Conservation (phyloP, 2,329 filamentous ascomycete species). For the Trichocomaceae sp. region DNA sequence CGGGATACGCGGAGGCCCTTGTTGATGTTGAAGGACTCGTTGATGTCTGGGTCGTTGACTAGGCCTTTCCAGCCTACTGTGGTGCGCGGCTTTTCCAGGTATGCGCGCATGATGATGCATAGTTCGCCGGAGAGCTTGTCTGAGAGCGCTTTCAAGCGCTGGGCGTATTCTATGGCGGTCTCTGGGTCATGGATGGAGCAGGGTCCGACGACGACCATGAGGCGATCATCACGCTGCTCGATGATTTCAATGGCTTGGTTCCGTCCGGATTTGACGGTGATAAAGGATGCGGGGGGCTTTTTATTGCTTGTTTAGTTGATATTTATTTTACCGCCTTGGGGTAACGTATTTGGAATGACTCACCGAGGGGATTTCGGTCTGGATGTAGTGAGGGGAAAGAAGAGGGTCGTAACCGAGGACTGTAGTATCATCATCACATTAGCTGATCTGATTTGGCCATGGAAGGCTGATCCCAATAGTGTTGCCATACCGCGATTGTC, state of each 20-base stretch:
- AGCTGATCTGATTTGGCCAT: not conserved
- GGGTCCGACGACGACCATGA: constrained; percentile 89
- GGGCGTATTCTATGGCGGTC: constrained; percentile 81
- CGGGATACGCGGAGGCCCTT: constrained; percentile 90
- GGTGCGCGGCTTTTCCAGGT: constrained; percentile 97
- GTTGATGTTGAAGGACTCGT: constrained; percentile 97
- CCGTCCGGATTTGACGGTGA: constrained; percentile 39
- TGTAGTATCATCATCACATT: constrained; percentile 48
- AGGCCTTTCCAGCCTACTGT: constrained; percentile 99
- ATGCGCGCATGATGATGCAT: constrained; percentile 93
- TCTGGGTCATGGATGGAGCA: constrained; percentile 96
- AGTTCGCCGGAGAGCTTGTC: constrained; percentile 77
- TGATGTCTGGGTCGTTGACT: constrained; percentile 98
- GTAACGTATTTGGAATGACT: constrained; percentile 49
- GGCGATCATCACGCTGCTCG: constrained; percentile 68
- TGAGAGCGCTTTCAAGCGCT: constrained; percentile 67
- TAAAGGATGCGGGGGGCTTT: constrained; percentile 35
- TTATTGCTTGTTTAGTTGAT: not conserved
- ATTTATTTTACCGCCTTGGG: constrained; percentile 13
- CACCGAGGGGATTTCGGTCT: constrained; percentile 69
- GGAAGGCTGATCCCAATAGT: not conserved
- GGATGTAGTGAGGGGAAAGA: constrained; percentile 79
- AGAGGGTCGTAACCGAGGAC: constrained; percentile 91
- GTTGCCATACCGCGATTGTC: constrained; percentile 38
- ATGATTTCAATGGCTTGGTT: constrained; percentile 65